A percentile compares a stretch with the other conserved stretches of the same genome.
Evolutionary conservation across 352 stramenopile species (phyloP).

Genomic region (Phytophthora cactorum): DNA sequence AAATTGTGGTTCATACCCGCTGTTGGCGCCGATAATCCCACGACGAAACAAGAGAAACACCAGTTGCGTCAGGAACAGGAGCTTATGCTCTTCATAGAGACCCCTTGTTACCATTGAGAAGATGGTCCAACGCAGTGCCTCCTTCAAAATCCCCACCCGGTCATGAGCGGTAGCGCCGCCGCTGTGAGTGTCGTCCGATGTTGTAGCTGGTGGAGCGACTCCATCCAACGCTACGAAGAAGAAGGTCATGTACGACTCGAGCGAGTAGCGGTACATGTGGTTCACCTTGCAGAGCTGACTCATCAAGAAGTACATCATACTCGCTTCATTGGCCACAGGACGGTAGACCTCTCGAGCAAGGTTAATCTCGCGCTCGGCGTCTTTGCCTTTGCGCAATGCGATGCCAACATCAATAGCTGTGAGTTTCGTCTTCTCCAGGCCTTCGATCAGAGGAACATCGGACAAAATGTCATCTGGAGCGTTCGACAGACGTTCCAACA

Average conservation of each 20-base stretch:
- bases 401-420: conserved; percentile 89
- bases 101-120: conserved; percentile 91
- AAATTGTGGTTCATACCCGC: conserved; percentile 78
- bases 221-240: conserved; percentile 86
- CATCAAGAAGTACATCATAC: conserved; percentile 94
- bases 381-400: conserved; percentile 84
- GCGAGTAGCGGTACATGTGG: conserved; percentile 95
- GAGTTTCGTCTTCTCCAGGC: conserved; percentile 91
- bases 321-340: conserved; percentile 87
- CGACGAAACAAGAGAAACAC: conserved; percentile 84
- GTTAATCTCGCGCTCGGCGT: conserved; percentile 92
- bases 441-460: conserved; percentile 93
- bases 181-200: conserved; percentile 8
- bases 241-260: conserved; percentile 91
- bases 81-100: conserved; percentile 93
- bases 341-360: conserved; percentile 91
- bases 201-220: conserved; percentile 35
- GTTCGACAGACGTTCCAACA: conserved; percentile 91
- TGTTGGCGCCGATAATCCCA: conserved; percentile 58
- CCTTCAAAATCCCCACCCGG: conserved; percentile 68
- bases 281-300: conserved; percentile 89
- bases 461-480: conserved; percentile 92
- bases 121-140: conserved; percentile 85
- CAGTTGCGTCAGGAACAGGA: conserved; percentile 91
- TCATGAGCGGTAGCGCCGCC: conserved; percentile 40